Percentiles rank a stretch among this genome's conserved stretches.
Conservation (phyloP, 345 rosid species). For the Kandelia obovata region DNA sequence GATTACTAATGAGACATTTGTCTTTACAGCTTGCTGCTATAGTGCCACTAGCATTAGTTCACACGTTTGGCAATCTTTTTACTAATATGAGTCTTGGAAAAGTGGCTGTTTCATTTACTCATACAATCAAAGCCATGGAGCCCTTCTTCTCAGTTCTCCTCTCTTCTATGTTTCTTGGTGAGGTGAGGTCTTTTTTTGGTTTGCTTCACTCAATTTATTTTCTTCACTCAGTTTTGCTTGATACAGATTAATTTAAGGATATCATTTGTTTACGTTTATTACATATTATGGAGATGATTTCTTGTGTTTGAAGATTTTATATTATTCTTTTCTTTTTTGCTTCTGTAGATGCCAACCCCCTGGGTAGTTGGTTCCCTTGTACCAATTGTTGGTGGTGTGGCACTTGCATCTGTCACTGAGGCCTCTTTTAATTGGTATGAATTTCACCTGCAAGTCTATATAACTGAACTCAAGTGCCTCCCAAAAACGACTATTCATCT, state of each 20-base stretch:
- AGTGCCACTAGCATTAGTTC: constrained; percentile 85
- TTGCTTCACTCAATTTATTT: not conserved
- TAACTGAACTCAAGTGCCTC: not conserved
- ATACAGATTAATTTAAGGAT: not conserved
- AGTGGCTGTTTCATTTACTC: constrained; percentile 98
- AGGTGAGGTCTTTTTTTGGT: constrained; percentile 41
- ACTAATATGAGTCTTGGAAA: constrained; percentile 98
- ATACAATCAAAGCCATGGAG: constrained; percentile 97
- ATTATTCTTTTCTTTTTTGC: not conserved
- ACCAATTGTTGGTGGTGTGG: constrained; percentile 96
- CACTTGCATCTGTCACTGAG: constrained; percentile 87
- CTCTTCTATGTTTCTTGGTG: constrained; percentile 92
- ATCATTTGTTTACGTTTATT: too few species aligned
- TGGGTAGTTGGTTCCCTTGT: constrained; percentile 89
- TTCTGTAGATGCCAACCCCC: constrained; percentile 60
- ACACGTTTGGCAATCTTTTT: constrained; percentile 83
- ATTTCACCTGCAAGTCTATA: not conserved
- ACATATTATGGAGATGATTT: too few species aligned
- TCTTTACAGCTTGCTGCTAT: constrained; percentile 64
- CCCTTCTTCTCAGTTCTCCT: constrained; percentile 97
- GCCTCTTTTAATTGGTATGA: constrained; percentile 90
- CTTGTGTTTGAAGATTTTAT: not conserved
- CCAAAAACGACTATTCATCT: not conserved
- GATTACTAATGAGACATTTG: not conserved
- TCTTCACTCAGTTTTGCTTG: not conserved